phyloP scores from a whole-genome alignment of 345 rosid species.

The Gynandropsis gynandra region DNA sequence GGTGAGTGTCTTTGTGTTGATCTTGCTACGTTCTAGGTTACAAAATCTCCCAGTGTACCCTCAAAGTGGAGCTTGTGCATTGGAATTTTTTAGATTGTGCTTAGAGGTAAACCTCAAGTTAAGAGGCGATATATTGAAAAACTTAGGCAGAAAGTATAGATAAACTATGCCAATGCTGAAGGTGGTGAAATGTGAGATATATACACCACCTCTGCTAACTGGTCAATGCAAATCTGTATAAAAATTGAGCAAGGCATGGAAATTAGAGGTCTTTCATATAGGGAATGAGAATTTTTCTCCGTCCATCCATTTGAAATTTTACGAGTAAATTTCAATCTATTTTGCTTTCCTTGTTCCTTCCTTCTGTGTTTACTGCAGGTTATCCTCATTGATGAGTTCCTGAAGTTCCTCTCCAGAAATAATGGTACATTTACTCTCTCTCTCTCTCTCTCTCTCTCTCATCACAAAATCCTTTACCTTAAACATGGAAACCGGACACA shows the following conservation, averaged over 20 bases:
- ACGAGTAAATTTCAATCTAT: neutral
- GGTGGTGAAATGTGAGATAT: neutral
- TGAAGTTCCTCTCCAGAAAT: slow-evolving; percentile 92
- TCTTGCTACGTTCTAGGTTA: slow-evolving; percentile 6
- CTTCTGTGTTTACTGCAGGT: slow-evolving; percentile 44
- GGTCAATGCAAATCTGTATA: slow-evolving; percentile 11
- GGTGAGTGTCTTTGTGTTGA: slow-evolving; percentile 37
- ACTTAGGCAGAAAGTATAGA: no score
- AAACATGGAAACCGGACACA: no score
- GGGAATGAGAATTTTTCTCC: neutral
- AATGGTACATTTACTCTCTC: slow-evolving; percentile 18
- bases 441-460: neutral
- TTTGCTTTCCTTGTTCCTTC: neutral
- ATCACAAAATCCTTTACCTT: no score
- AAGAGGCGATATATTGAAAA: no score
- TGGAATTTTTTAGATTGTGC: neutral
- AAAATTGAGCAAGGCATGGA: neutral
- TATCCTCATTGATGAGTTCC: slow-evolving; percentile 80
- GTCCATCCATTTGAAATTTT: neutral
- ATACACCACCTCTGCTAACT: slow-evolving; percentile 4
- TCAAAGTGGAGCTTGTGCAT: slow-evolving; percentile 4
- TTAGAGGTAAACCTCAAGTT: no score
- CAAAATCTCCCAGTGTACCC: slow-evolving; percentile 2
- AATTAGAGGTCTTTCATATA: slow-evolving; percentile 5
- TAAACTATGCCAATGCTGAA: no score